These are phyloP conservation scores for Cinnamomum micranthum DNA, from an alignment of 164 flowering plant species.

Conservation along the genomic window DNA sequence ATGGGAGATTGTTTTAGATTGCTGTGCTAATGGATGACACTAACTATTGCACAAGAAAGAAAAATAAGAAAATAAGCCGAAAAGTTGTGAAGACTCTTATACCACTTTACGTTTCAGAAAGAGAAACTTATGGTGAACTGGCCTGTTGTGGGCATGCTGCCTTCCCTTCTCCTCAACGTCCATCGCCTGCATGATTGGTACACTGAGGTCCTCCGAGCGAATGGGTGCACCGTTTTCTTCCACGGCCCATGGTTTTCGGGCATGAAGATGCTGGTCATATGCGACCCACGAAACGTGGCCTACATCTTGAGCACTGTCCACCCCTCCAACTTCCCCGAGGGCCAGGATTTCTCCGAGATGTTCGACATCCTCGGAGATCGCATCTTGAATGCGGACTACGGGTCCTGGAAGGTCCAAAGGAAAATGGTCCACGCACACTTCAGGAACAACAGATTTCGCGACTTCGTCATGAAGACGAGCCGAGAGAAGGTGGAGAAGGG, in stretches of 20 bases:
- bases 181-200: conserved; percentile 4
- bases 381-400: conserved; percentile 7
- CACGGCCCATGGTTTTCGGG: conserved; percentile 3
- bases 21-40: too few relatives aligned
- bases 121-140: conserved; percentile 1
- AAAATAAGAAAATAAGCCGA: too few relatives aligned
- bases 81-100: too few relatives aligned
- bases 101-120: too few relatives aligned
- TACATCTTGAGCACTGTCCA: not conserved
- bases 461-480: not conserved
- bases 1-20: too few relatives aligned
- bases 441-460: not conserved
- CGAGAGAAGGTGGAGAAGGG: conserved; percentile 4
- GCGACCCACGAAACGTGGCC: conserved; percentile 10
- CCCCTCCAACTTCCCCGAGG: conserved; percentile 6
- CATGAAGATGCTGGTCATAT: conserved; percentile 1
- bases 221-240: not conserved
- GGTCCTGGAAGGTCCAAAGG: conserved; percentile 4
- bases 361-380: conserved; percentile 9
- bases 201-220: not conserved
- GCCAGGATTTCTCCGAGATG: not conserved
- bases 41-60: too few relatives aligned
- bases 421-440: conserved; percentile 1
- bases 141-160: conserved; percentile 17
- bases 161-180: conserved; percentile 3